Evolutionary conservation across 495 filamentous ascomycete species (phyloP), one percentile per base, ranked within the genome.

Genomic region (Aspergillus cristatus): DNA sequence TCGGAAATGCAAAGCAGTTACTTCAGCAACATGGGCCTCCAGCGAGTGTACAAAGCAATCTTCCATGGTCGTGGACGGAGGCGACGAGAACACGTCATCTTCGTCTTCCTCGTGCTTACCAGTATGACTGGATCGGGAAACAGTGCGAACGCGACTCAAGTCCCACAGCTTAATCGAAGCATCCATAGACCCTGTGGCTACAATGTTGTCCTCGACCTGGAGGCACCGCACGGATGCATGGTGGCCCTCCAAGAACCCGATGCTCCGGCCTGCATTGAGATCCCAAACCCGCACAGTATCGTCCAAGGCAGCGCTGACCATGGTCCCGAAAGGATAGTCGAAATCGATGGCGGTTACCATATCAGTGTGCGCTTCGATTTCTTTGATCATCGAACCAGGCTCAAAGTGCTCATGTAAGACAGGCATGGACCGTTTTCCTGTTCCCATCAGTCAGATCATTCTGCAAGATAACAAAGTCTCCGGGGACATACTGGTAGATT

Each of bases 261-360:
- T 81, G 60, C 93, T 97, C 14, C 89, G 77, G 18, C 93, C 91
- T 6, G 82, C 79, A 53, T 86, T 94, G 41, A 99, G 70, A 59
- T 99, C 93, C 90, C 90, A 99, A 20, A 97, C 91, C 35, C 85
- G 74, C n/a, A 99, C 86, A 2, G 86, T 88, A 61, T 99, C 91
- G 52, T 99, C 93, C 51, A 96, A 65, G 2, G 91, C 87, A 2
- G 93, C 81, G n/a, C 86, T 89, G 12, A 97, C 82, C 80, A 96
- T 78, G 7, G 88, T 90, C 7, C 91, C 91, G 50, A 97, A 97
- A 0, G 91, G 91, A 18, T 81, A 84, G 57, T 99, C 91, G 53
- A 97, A 96, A 59, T 97, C 91, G 38, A 99, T 62, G 14, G 88
- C 81, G 0, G 88, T 94, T 42, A 99, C 82, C 46, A 75, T 73